phyloP scores from a whole-genome alignment of 1,284 basidiomycete genomes.

The Retiboletus flavoniger region DNA sequence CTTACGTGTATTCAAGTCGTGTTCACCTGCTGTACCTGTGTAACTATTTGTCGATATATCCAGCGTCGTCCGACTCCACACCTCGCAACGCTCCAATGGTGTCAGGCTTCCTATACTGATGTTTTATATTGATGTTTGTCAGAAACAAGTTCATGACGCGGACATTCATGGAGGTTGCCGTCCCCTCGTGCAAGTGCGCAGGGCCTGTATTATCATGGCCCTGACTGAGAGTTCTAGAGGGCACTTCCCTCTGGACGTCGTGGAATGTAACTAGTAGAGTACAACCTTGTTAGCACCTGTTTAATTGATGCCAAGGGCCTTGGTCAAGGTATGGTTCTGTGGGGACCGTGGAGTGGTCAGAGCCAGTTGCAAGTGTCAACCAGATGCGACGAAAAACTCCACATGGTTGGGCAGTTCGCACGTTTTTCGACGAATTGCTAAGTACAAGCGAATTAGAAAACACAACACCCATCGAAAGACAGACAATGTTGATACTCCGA shows the following conservation, averaged over 20 bases:
- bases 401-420: not conserved
- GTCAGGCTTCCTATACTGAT: no score
- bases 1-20: not conserved
- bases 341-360: no score
- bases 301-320: no score
- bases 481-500: conserved; percentile 4
- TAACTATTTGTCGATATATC: no score
- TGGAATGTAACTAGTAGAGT: not conserved
- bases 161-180: not conserved
- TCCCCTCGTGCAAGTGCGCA: not conserved
- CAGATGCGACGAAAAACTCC: no score
- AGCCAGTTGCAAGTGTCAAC: no score
- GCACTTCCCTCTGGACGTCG: not conserved
- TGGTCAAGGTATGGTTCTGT: no score
- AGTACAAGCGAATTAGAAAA: conserved; percentile 5
- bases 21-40: no score
- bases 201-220: not conserved
- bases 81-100: no score
- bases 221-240: not conserved
- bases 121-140: no score
- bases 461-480: not conserved
- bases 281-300: not conserved
- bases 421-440: not conserved
- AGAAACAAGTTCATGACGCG: not conserved
- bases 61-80: no score